phyloP scores from a whole-genome alignment of 225 moss, liverwort and hornwort species.

The Lunularia cruciata region DNA sequence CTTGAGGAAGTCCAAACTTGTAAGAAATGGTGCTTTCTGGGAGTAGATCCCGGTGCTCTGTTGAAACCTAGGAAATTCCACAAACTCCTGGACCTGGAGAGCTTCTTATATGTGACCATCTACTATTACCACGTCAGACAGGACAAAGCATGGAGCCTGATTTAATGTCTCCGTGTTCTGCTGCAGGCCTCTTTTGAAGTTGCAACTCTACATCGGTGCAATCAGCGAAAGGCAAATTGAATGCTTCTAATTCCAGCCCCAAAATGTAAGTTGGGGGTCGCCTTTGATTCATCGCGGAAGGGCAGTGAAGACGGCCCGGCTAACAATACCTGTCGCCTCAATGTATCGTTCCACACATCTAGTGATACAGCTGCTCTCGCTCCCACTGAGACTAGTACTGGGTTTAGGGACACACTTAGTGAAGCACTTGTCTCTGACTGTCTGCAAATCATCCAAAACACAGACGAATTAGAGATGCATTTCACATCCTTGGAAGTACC shows the following conservation, averaged over 20 bases:
- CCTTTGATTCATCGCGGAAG: conserved; percentile 57
- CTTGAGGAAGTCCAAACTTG: no score
- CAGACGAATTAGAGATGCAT: background rate
- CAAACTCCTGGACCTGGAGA: background rate
- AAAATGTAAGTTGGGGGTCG: background rate
- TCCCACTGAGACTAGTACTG: conserved; percentile 78
- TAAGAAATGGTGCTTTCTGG: background rate
- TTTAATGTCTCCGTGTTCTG: background rate
- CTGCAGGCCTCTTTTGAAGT: background rate
- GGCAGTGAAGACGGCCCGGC: conserved; percentile 82
- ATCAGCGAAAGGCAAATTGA: background rate
- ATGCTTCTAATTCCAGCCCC: background rate
- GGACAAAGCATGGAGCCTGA: background rate
- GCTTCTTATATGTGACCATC: conserved; percentile 2
- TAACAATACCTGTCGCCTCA: conserved; percentile 94
- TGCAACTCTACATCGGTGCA: conserved; percentile 14
- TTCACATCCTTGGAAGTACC: background rate
- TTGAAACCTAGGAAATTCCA: background rate
- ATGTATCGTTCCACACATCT: conserved; percentile 99
- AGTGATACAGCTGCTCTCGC: conserved; percentile 93
- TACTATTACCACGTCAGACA: background rate
- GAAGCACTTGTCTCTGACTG: conserved; percentile 96
- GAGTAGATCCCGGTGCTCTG: background rate
- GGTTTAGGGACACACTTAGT: conserved; percentile 87
- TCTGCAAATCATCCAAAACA: conserved; percentile 49